Evolutionary conservation across 305 asterid genomes (phyloP).

Genomic region (Fraxinus floribunda): DNA sequence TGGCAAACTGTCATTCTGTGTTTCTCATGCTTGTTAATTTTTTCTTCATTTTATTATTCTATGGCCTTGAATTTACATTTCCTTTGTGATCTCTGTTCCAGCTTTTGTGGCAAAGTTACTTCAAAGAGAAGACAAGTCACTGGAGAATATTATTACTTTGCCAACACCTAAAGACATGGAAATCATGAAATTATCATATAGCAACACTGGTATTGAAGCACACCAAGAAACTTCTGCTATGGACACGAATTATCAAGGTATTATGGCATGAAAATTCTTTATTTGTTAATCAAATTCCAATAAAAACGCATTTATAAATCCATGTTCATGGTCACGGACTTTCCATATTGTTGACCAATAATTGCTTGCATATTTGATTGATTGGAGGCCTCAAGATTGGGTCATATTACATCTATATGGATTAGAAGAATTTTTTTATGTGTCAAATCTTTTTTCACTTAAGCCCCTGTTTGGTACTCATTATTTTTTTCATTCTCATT

Average conservation of each 20-base stretch:
- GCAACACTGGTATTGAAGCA: conserved; percentile 44
- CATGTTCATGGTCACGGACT: background rate
- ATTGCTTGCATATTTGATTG: background rate
- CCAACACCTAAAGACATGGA: conserved; percentile 63
- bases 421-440: background rate
- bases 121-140: conserved; percentile 34
- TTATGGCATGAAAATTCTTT: background rate
- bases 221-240: conserved; percentile 38
- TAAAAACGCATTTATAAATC: background rate
- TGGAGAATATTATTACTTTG: conserved; percentile 54
- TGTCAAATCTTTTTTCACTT: background rate
- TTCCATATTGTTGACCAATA: background rate
- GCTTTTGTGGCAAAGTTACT: conserved; percentile 64
- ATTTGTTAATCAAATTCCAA: background rate
- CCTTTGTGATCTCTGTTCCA: conserved; percentile 30
- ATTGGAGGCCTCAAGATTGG: background rate
- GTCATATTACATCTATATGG: background rate
- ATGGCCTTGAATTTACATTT: background rate
- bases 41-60: background rate
- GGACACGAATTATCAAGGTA: conserved; percentile 38
- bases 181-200: conserved; percentile 39
- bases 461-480: no score
- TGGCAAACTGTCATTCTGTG: conserved; percentile 1
- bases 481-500: no score
- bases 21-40: background rate